A percentile compares a stretch with the other conserved stretches of the same genome.
Conservation (phyloP, 208 protist species). For the Leishmania tropica region DNA sequence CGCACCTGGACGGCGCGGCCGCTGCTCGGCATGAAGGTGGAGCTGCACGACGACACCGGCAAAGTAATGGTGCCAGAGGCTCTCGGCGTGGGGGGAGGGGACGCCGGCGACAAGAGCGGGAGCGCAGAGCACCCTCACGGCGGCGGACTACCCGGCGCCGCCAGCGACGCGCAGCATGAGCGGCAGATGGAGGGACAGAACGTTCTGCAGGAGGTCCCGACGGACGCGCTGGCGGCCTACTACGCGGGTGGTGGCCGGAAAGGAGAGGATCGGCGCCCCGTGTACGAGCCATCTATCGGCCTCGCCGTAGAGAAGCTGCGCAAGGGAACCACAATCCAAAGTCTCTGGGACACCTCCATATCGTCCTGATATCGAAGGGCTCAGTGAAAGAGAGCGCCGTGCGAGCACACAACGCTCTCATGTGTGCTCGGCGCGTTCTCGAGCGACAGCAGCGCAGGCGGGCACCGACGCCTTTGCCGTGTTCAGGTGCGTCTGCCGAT, state of each 20-base stretch:
- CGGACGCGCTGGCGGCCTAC: constrained; percentile 92
- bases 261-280: constrained; percentile 71
- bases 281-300: constrained; percentile 81
- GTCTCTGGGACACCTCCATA: constrained; percentile 75
- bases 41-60: constrained; percentile 25
- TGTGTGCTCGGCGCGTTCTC: neutral
- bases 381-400: neutral
- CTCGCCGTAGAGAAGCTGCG: constrained; percentile 93
- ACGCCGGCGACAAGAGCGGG: neutral
- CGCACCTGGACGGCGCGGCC: constrained; percentile 78
- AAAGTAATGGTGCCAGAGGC: constrained; percentile 4
- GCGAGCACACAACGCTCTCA: neutral
- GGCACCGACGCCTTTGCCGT: neutral
- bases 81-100: neutral
- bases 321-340: constrained; percentile 70
- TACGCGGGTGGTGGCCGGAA: constrained; percentile 90
- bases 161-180: neutral
- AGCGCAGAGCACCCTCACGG: neutral
- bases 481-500: neutral
- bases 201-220: constrained; percentile 75
- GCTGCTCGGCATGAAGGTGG: constrained; percentile 78
- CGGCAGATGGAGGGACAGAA: constrained; percentile 61
- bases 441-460: neutral
- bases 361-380: constrained; percentile 4
- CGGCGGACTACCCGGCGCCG: neutral